phyloP scores from a whole-genome alignment of 371 early-diverging fungal species.

The Mucor racemosus region DNA sequence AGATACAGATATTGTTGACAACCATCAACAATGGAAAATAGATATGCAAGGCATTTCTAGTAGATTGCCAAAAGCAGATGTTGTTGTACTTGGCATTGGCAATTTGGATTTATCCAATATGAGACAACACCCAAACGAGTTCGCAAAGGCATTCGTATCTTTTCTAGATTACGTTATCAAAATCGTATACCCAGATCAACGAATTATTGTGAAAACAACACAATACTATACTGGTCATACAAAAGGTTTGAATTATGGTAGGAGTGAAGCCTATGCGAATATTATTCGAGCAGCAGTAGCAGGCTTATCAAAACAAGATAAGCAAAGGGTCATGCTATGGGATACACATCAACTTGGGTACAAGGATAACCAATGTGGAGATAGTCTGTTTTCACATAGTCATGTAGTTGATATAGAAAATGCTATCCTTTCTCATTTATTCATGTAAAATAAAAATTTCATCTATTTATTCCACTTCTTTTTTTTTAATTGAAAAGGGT shows the following conservation, averaged over 20 bases:
- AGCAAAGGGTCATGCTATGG: conserved; percentile 34
- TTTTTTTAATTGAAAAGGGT: too few relatives aligned
- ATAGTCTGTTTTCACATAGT: background rate
- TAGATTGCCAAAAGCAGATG: conserved; percentile 33
- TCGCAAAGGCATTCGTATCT: conserved; percentile 26
- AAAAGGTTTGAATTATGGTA: conserved; percentile 34
- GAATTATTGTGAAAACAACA: conserved; percentile 39
- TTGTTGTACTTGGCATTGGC: conserved; percentile 38
- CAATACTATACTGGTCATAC: conserved; percentile 27
- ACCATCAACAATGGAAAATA: conserved; percentile 21
- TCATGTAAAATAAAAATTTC: background rate
- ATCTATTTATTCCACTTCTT: background rate
- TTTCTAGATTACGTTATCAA: conserved; percentile 20
- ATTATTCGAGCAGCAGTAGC: conserved; percentile 20
- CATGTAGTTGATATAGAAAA: conserved; percentile 10
- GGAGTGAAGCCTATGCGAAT: conserved; percentile 41
- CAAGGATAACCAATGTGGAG: background rate
- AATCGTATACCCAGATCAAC: conserved; percentile 14
- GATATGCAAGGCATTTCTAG: conserved; percentile 12
- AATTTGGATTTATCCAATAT: conserved; percentile 31
- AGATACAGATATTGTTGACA: conserved; percentile 19
- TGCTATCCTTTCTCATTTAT: background rate
- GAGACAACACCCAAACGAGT: conserved; percentile 32
- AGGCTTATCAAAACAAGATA: conserved; percentile 2
- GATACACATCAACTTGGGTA: conserved; percentile 39